phyloP scores from a whole-genome alignment of 2,329 filamentous ascomycete genomes.

The Nigrospora oryzae region DNA sequence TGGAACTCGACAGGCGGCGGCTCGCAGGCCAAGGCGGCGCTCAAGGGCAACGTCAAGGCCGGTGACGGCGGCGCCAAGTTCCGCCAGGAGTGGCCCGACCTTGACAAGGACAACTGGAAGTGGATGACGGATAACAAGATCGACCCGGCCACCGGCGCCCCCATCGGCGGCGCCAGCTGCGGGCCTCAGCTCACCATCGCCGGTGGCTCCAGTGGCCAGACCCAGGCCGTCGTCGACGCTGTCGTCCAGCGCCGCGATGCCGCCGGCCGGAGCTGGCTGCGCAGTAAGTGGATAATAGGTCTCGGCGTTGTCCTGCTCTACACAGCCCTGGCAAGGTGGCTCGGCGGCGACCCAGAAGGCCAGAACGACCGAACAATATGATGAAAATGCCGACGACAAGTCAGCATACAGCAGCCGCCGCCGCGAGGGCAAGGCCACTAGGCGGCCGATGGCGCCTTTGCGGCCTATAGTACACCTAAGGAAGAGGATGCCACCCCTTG shows the following conservation, averaged over 20 bases:
- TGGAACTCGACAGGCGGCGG: constrained; percentile 95
- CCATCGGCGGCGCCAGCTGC: constrained; percentile 40
- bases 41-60: constrained; percentile 76
- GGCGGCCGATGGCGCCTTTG: too few species aligned
- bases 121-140: constrained; percentile 84
- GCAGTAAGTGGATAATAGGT: constrained; percentile 66
- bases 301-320: constrained; percentile 68
- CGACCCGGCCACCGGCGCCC: constrained; percentile 66
- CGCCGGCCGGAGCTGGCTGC: constrained; percentile 73
- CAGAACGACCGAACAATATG: not conserved
- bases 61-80: constrained; percentile 93
- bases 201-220: constrained; percentile 53
- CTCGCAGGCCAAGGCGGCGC: constrained; percentile 47
- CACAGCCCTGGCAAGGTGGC: constrained; percentile 68
- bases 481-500: too few species aligned
- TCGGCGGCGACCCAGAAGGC: constrained; percentile 33
- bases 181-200: constrained; percentile 51
- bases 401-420: too few species aligned
- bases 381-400: too few species aligned
- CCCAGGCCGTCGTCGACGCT: constrained; percentile 68
- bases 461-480: too few species aligned
- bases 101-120: constrained; percentile 82
- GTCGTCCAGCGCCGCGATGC: constrained; percentile 63
- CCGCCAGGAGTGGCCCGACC: constrained; percentile 76
- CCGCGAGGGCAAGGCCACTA: too few species aligned